Evolutionary conservation across 2,329 filamentous ascomycete species (phyloP), one percentile per base, ranked within the genome.

Genomic region (Aureobasidium sp.): DNA sequence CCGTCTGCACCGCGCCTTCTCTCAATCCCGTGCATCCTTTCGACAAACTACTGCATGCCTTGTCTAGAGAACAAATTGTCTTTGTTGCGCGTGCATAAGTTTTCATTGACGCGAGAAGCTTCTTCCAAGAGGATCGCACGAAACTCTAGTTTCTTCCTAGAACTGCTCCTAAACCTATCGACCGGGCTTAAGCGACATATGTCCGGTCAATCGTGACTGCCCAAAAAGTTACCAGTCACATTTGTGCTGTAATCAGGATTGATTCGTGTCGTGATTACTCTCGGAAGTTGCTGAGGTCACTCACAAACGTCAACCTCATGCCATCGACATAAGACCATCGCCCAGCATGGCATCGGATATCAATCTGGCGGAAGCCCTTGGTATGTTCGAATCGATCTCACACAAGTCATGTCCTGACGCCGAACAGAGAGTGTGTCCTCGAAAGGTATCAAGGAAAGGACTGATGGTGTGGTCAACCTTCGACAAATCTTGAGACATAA

Each of bases 401-500:
- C 37, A 12, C 13, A 15, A 43, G 39, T 34, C 12, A 17, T 17
- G 24, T 41, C 5, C 44, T 59, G 39, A 59, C n/a, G 4, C 1
- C 17, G 17, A 39, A 13, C 34, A 71, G 74, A 72, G 63, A 71
- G 73, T 63, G 69, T 82, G 52, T 69, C 74, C 20, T 77, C 77
- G 29, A 76, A 75, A 34, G 76, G 71, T 65, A 70, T 75, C 56
- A 77, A 72, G 65, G 78, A 80, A 29, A 81, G 83, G 43, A 71
- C 69, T 37, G 76, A 80, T 63, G 83, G 80, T 36, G 73, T 86
- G 63, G 77, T 77, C 65, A 79, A 84, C 67, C 73, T 86, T 61
- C 81, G 81, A 69, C 78, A 81, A 65, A 79, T 85, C 60, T 74
- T 87, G 36, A 77, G 78, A 59, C 77, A 82, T 67, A 82, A 82